phyloP scores from a whole-genome alignment of 1,139 yeast species.

The Spencermartinsiella ligniputridi region DNA sequence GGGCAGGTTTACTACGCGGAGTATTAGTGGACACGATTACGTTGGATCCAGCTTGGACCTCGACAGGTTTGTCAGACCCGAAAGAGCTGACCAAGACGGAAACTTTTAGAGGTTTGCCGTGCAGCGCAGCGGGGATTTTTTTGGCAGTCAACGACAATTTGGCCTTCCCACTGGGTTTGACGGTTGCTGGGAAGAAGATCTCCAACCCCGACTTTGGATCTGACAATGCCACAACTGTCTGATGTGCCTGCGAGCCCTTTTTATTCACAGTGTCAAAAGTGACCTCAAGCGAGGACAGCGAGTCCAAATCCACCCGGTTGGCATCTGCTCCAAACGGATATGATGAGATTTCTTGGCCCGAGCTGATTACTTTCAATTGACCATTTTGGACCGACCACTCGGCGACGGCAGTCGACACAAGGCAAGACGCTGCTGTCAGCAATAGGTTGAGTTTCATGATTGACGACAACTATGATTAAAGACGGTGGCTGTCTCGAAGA shows the following conservation, averaged over 20 bases:
- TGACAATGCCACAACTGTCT: slow-evolving; percentile 24
- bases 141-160: slow-evolving; percentile 28
- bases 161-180: slow-evolving; percentile 26
- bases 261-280: slow-evolving; percentile 22
- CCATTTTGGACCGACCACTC: slow-evolving; percentile 28
- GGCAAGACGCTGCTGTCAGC: not conserved
- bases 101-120: slow-evolving; percentile 20
- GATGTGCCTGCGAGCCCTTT: slow-evolving; percentile 26
- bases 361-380: slow-evolving; percentile 17
- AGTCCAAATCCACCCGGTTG: slow-evolving; percentile 16
- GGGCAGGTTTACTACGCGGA: slow-evolving; percentile 13
- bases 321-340: slow-evolving; percentile 12
- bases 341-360: slow-evolving; percentile 6
- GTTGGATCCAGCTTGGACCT: slow-evolving; percentile 12
- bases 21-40: slow-evolving; percentile 14
- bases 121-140: slow-evolving; percentile 28
- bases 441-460: slow-evolving; percentile 6
- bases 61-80: slow-evolving; percentile 19
- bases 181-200: slow-evolving; percentile 25
- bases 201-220: slow-evolving; percentile 24
- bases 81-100: slow-evolving; percentile 25
- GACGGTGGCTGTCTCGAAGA: too few species aligned
- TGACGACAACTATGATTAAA: too few species aligned
- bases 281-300: slow-evolving; percentile 18
- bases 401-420: slow-evolving; percentile 20